A percentile compares a stretch with the other conserved stretches of the same genome.
These are phyloP conservation scores for Populus nigra DNA, from an alignment of 345 rosid species.

Conservation along the genomic window DNA sequence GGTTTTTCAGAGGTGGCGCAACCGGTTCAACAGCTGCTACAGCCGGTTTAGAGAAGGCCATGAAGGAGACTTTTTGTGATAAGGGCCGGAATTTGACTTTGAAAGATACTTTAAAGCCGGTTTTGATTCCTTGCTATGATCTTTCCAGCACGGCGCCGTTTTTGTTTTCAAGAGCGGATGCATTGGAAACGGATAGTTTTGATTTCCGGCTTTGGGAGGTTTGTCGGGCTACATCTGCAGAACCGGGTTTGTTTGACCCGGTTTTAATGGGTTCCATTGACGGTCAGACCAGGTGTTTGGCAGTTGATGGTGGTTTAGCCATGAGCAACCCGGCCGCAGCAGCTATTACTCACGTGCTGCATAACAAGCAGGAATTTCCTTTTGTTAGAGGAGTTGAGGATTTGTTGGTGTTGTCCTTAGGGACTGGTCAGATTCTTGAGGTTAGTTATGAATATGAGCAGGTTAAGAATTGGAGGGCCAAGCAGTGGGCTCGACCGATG, in stretches of 20 bases:
- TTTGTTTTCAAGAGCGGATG: constrained; percentile 95
- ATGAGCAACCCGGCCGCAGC: constrained; percentile 92
- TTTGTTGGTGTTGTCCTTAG: constrained; percentile 76
- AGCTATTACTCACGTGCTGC: constrained; percentile 93
- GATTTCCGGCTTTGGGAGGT: constrained; percentile 89
- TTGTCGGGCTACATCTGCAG: constrained; percentile 90
- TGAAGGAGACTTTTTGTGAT: constrained; percentile 68
- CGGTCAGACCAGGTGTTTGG: constrained; percentile 72
- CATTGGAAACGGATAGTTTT: constrained; percentile 78
- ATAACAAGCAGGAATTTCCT: constrained; percentile 95
- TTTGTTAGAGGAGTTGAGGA: constrained; percentile 96
- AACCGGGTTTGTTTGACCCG: constrained; percentile 74
- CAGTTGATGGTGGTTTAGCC: constrained; percentile 81
- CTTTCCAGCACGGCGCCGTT: constrained; percentile 84
- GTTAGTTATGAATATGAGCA: constrained; percentile 64
- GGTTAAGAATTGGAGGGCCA: constrained; percentile 72
- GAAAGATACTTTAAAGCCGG: constrained; percentile 88
- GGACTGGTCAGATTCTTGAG: constrained; percentile 77
- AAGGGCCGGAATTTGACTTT: constrained; percentile 51
- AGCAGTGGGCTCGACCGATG: constrained; percentile 89
- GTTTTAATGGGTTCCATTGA: constrained; percentile 65
- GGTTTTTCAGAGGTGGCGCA: constrained; percentile 46
- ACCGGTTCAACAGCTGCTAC: constrained; percentile 45
- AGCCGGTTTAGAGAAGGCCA: constrained; percentile 49
- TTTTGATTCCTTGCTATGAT: constrained; percentile 86